phyloP scores from a whole-genome alignment of 331 rosid species.

The Malus hybrid region DNA sequence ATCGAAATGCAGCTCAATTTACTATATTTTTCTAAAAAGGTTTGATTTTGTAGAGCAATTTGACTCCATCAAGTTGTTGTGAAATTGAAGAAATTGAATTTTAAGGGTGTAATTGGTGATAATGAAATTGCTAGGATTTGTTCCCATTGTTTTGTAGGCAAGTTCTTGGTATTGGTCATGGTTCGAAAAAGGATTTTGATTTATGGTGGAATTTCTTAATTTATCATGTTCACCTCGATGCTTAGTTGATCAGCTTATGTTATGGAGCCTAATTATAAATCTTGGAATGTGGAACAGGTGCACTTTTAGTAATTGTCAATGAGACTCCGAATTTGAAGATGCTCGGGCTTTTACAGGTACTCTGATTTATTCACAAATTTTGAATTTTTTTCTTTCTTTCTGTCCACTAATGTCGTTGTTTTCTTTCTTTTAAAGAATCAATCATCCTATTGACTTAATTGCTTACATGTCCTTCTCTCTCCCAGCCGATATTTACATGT shows the following conservation, averaged over 20 bases:
- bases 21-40: not conserved
- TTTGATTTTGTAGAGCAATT: no score
- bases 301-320: slow-evolving; percentile 71
- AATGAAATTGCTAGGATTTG: not conserved
- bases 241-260: not conserved
- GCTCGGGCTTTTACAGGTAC: slow-evolving; percentile 95
- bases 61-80: not conserved
- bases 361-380: not conserved
- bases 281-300: slow-evolving; percentile 60
- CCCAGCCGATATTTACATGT: not conserved
- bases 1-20: not conserved
- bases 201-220: not conserved
- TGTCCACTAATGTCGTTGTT: not conserved
- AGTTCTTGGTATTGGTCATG: not conserved
- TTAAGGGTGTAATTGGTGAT: not conserved
- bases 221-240: not conserved
- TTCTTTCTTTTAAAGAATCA: not conserved
- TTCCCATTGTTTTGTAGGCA: not conserved
- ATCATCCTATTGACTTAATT: not conserved
- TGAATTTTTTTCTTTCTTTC: not conserved
- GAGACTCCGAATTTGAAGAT: slow-evolving; percentile 86
- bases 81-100: not conserved
- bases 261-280: slow-evolving; percentile 15
- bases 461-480: not conserved
- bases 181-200: not conserved